Percentiles rank a stretch among this genome's conserved stretches.
Conservation (phyloP, 2,329 filamentous ascomycete species). For the Colletotrichum eleusines region DNA sequence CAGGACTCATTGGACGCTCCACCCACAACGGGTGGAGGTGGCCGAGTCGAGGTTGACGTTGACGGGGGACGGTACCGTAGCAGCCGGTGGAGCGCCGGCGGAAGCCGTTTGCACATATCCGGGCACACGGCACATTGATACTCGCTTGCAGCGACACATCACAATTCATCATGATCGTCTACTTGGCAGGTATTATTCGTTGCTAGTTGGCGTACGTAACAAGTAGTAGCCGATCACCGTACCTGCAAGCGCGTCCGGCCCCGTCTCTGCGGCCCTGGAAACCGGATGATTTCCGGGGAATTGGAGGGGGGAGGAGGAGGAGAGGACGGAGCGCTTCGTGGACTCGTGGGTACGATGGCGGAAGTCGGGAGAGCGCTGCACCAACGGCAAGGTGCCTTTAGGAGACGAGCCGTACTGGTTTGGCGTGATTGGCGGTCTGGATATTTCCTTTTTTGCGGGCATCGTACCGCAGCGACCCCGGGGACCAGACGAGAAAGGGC, state of each 20-base stretch:
- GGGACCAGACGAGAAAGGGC: neutral
- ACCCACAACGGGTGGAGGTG: slow-evolving; percentile 27
- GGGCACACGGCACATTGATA: slow-evolving; percentile 1
- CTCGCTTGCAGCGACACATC: slow-evolving; percentile 10
- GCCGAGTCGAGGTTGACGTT: slow-evolving; percentile 22
- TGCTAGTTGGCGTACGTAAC: neutral
- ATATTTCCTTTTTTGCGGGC: slow-evolving; percentile 10
- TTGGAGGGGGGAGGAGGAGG: neutral
- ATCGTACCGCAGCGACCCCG: neutral
- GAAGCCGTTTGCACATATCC: slow-evolving; percentile 7
- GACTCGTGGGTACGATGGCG: slow-evolving; percentile 2
- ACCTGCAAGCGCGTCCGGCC: neutral
- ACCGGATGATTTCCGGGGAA: slow-evolving; percentile 1
- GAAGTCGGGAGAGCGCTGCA: neutral
- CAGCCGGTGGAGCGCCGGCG: slow-evolving; percentile 15
- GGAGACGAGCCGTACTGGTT: neutral
- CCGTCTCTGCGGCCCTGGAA: slow-evolving; percentile 4
- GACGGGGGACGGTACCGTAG: neutral
- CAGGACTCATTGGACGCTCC: slow-evolving; percentile 32
- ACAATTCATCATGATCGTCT: neutral
- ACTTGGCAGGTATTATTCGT: neutral
- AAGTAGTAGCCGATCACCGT: neutral
- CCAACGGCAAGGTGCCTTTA: neutral
- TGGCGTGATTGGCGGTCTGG: neutral
- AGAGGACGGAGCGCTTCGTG: neutral